phyloP scores from a whole-genome alignment of 2,329 filamentous ascomycete species.

The Trichophyton equinum region DNA sequence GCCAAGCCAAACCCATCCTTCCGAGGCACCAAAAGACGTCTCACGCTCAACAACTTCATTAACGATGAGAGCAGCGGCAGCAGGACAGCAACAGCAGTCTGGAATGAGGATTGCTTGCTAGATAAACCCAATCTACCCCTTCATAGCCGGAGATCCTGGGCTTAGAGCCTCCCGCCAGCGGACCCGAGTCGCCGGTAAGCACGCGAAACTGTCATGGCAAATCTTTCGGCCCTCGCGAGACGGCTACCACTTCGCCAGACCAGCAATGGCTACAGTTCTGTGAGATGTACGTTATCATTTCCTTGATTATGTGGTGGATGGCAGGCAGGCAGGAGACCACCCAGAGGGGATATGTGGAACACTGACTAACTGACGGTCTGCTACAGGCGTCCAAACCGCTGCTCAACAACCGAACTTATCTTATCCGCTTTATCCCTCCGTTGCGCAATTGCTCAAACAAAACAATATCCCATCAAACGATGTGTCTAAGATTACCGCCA shows the following conservation, averaged over 20 bases:
- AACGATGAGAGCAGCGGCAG: not conserved
- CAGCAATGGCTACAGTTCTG: not conserved
- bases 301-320: too few relatives aligned
- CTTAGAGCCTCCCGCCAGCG: not conserved
- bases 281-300: not conserved
- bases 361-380: not conserved
- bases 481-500: slow-evolving; percentile 68
- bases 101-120: not conserved
- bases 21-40: not conserved
- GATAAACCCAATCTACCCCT: not conserved
- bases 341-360: not conserved
- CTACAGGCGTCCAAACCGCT: not conserved
- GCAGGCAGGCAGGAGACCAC: too few relatives aligned
- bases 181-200: not conserved
- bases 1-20: not conserved
- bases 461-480: slow-evolving; percentile 65
- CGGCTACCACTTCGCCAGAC: not conserved
- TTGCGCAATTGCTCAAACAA: slow-evolving; percentile 66
- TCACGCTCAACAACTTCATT: not conserved
- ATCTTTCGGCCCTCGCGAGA: not conserved
- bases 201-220: not conserved
- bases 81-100: not conserved
- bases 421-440: slow-evolving; percentile 56
- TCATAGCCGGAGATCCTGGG: not conserved
- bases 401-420: slow-evolving; percentile 26